A percentile compares a stretch with the other conserved stretches of the same genome.
Evolutionary conservation across 805 yeast genomes (phyloP).

Genomic region (Candida taoyuanica): DNA sequence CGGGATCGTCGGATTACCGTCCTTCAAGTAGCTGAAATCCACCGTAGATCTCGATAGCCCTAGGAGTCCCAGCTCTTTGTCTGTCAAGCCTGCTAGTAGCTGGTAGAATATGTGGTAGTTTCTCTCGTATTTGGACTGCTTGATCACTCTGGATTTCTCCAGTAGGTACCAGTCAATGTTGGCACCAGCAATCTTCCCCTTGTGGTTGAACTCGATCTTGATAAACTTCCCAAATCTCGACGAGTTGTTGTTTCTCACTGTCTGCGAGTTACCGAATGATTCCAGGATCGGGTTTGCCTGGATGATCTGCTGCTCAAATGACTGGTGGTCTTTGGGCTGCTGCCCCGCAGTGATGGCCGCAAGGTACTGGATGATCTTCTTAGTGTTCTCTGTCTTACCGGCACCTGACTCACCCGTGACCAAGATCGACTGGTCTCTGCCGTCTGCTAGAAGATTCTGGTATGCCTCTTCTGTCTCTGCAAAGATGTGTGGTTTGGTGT

Average conservation of each 20-base stretch:
- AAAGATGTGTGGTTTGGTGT: slow-evolving; percentile 79
- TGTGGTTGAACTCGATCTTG: slow-evolving; percentile 65
- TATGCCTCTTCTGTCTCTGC: slow-evolving; percentile 87
- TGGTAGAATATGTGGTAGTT: slow-evolving; percentile 95
- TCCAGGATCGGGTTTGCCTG: slow-evolving; percentile 95
- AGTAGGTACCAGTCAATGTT: slow-evolving; percentile 90
- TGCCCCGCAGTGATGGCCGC: slow-evolving; percentile 60
- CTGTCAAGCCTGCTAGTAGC: slow-evolving; percentile 61
- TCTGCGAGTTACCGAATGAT: slow-evolving; percentile 95
- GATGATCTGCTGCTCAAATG: slow-evolving; percentile 78
- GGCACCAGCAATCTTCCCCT: slow-evolving; percentile 77
- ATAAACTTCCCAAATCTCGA: slow-evolving; percentile 97
- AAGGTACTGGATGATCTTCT: slow-evolving; percentile 86
- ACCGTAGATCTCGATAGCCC: slow-evolving; percentile 37
- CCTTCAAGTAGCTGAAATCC: slow-evolving; percentile 52
- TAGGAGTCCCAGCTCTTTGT: slow-evolving; percentile 42
- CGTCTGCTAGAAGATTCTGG: slow-evolving; percentile 62
- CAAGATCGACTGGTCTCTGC: slow-evolving; percentile 79
- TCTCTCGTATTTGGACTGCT: slow-evolving; percentile 72
- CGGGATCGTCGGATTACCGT: slow-evolving; percentile 51
- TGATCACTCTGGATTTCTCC: slow-evolving; percentile 88
- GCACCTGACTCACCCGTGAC: slow-evolving; percentile 99
- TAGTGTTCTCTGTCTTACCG: slow-evolving; percentile 97
- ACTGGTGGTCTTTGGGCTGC: slow-evolving; percentile 22
- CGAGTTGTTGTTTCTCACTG: slow-evolving; percentile 88